Evolutionary conservation across 2,329 filamentous ascomycete genomes (phyloP), one percentile per base, ranked within the genome.

Genomic region (Pseudocercospora vitis): DNA sequence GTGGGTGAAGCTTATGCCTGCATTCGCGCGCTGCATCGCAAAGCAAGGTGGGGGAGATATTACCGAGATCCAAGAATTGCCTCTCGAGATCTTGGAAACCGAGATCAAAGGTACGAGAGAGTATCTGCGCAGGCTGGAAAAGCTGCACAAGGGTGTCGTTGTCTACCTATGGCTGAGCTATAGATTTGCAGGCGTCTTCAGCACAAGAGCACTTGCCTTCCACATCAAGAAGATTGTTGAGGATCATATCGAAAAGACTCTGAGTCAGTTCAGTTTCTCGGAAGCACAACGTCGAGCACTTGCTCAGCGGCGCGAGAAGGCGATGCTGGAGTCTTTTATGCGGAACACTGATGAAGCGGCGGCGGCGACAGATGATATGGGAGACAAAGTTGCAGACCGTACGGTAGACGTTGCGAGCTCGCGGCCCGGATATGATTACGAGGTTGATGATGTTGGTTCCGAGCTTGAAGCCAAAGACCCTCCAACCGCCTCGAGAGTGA

Each of bases 161-260:
- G 75, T 91, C 42, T 99, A 97, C 68, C 79, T 95, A 1, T 99
- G 94, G 94, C 78, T 99, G 12, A 92, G 88, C 63, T 97, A 92
- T 71, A 86, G 92, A 5, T 95, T 92, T 70, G 79, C 84, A 3
- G 88, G 89, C 45, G 79, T 95, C 47, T 95, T 96, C 70, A 81
- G 76, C 4, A 88, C 86, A 59, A 83, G 92, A 63, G 76, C 77
- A 0, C 77, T 96, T 37, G 91, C 89, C 0, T 86, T 88, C 59
- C 85, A 96, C 67, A 83, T 89, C 45, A 95, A 96, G 67, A 71
- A 74, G 5, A 69, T 95, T 46, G 85, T 91, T 1, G 91, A 96
- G 73, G 78, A 83, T 48, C 84, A 82, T 68, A 91, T 97, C 65
- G 81, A 87, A 59, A 71, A 78, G 7, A 80, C 81, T 11, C 75